phyloP scores from a whole-genome alignment of 2,329 filamentous ascomycete genomes.

The Acrocalymma vagum region DNA sequence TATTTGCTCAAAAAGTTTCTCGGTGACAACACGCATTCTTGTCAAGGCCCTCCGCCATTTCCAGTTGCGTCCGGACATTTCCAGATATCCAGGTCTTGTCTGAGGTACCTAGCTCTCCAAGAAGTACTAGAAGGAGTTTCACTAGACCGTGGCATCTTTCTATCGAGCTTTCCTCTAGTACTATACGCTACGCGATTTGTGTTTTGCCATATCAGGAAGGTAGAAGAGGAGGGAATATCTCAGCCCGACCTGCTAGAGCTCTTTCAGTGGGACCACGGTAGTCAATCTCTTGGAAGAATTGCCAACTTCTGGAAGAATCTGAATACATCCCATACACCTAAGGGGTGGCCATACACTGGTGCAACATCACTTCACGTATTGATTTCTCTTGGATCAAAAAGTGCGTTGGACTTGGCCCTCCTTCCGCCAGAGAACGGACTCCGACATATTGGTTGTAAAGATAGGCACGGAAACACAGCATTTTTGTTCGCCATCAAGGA shows the following conservation, averaged over 20 bases:
- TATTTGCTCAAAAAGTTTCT: conserved; percentile 15
- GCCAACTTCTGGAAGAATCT: conserved; percentile 13
- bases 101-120: conserved; percentile 16
- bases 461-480: conserved; percentile 14
- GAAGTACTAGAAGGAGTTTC: conserved; percentile 14
- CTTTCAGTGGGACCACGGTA: conserved; percentile 10
- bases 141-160: conserved; percentile 8
- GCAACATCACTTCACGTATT: conserved; percentile 17
- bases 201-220: conserved; percentile 15
- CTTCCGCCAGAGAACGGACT: background rate
- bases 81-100: conserved; percentile 23
- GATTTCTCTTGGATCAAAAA: conserved; percentile 13
- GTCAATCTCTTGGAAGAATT: conserved; percentile 9
- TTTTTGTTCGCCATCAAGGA: conserved; percentile 18
- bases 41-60: background rate
- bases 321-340: conserved; percentile 9
- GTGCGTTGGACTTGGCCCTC: conserved; percentile 11
- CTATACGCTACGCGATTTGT: conserved; percentile 15
- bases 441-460: conserved; percentile 8
- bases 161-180: conserved; percentile 16
- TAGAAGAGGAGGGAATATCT: conserved; percentile 12
- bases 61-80: conserved; percentile 15
- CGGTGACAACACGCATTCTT: background rate
- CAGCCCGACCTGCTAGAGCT: conserved; percentile 15
- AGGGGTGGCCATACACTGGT: conserved; percentile 16